Conservation (phyloP, 139 green algal genomes). For the Micractinium conductrix region DNA sequence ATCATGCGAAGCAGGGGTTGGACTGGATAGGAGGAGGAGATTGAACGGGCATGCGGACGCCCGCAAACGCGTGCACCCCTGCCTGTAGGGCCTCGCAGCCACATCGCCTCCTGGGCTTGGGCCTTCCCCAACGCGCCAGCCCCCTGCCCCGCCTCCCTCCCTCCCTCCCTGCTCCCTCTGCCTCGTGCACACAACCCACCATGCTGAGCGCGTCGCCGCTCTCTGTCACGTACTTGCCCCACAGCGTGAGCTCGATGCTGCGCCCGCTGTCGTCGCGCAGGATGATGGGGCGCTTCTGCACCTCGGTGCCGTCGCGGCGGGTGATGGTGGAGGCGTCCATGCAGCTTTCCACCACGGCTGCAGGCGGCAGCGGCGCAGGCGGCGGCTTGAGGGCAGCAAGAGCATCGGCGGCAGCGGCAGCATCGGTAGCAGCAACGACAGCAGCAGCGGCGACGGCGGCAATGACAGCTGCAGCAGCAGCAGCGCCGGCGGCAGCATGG, state of each 20-base stretch:
- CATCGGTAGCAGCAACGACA: background rate
- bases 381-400: too few relatives aligned
- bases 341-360: conserved; percentile 78
- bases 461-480: background rate
- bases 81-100: too few relatives aligned
- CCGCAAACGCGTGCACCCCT: too few relatives aligned
- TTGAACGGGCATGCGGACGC: too few relatives aligned
- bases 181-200: too few relatives aligned
- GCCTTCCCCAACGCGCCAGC: too few relatives aligned
- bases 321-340: conserved; percentile 70
- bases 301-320: conserved; percentile 83
- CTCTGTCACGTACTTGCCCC: conserved; percentile 70
- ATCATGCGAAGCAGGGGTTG: background rate
- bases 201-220: conserved; percentile 75
- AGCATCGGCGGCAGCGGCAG: background rate
- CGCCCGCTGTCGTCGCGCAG: conserved; percentile 78
- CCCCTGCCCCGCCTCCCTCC: too few relatives aligned
- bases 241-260: conserved; percentile 93
- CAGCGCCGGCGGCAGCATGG: background rate
- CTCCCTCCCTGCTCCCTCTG: too few relatives aligned
- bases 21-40: too few relatives aligned
- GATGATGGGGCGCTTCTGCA: conserved; percentile 80
- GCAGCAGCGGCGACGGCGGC: background rate
- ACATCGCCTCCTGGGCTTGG: too few relatives aligned
- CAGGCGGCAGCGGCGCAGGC: background rate